Evolutionary conservation across 2,329 filamentous ascomycete species (phyloP).

Genomic region (Ophiostoma novo-ulmi): DNA sequence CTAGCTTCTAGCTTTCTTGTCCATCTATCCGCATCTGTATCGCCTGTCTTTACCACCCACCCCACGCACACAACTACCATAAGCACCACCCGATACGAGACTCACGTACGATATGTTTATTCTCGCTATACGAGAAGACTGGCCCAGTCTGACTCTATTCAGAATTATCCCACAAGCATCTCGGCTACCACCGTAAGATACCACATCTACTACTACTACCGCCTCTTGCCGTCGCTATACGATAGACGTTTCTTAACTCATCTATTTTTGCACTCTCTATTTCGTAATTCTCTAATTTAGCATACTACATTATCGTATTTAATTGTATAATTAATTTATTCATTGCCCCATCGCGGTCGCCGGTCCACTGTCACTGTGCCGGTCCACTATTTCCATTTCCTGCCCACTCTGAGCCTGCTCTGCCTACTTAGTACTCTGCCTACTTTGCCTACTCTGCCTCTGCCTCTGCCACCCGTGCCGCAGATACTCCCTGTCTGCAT

Average conservation of each 20-base stretch:
- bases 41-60: background rate
- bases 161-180: background rate
- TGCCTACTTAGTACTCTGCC: background rate
- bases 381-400: background rate
- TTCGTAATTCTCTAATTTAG: background rate
- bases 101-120: background rate
- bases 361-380: constrained; percentile 2
- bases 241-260: background rate
- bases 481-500: background rate
- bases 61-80: background rate
- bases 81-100: background rate
- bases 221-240: background rate
- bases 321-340: background rate
- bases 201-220: background rate
- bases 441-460: background rate
- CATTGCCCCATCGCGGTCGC: constrained; percentile 5
- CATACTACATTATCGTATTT: background rate
- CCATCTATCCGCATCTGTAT: no score
- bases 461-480: background rate
- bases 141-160: no score
- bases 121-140: background rate
- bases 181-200: background rate
- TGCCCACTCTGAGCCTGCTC: background rate
- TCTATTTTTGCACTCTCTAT: background rate
- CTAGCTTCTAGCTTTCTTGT: background rate